These are phyloP conservation scores for Alternaria incomplexa DNA, from an alignment of 2,329 filamentous ascomycete species.

Conservation along the genomic window DNA sequence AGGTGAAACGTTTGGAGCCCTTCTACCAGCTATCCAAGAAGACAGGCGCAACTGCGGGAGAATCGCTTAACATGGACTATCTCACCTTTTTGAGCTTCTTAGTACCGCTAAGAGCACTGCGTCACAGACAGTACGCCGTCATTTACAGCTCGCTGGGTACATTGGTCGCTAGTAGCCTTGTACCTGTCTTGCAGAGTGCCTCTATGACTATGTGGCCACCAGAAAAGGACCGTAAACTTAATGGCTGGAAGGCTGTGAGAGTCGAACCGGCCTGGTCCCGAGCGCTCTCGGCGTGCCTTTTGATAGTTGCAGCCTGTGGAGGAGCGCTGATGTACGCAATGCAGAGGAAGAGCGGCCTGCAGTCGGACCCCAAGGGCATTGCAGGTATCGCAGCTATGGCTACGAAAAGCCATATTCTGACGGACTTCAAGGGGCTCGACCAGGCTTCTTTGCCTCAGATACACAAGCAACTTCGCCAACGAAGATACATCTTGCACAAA, in stretches of 20 bases:
- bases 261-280: conserved; percentile 67
- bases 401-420: conserved; percentile 73
- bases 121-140: conserved; percentile 71
- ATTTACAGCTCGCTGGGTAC: conserved; percentile 69
- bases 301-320: conserved; percentile 65
- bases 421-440: conserved; percentile 76
- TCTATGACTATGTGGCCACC: conserved; percentile 64
- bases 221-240: conserved; percentile 54
- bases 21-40: conserved; percentile 53
- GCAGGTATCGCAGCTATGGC: conserved; percentile 78
- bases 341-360: conserved; percentile 68
- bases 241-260: conserved; percentile 60
- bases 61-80: conserved; percentile 76
- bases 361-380: conserved; percentile 73
- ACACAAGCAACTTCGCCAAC: conserved; percentile 68
- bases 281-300: conserved; percentile 62
- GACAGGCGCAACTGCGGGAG: conserved; percentile 45
- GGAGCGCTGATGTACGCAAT: conserved; percentile 66
- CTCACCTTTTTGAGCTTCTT: conserved; percentile 71
- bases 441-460: conserved; percentile 70
- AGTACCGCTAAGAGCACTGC: conserved; percentile 67
- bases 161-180: conserved; percentile 69
- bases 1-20: conserved; percentile 58
- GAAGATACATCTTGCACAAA: conserved; percentile 73
- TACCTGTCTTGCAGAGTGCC: conserved; percentile 72